Evolutionary conservation across 805 yeast species (phyloP).

Genomic region (Kodamaea kaohsiungensis): DNA sequence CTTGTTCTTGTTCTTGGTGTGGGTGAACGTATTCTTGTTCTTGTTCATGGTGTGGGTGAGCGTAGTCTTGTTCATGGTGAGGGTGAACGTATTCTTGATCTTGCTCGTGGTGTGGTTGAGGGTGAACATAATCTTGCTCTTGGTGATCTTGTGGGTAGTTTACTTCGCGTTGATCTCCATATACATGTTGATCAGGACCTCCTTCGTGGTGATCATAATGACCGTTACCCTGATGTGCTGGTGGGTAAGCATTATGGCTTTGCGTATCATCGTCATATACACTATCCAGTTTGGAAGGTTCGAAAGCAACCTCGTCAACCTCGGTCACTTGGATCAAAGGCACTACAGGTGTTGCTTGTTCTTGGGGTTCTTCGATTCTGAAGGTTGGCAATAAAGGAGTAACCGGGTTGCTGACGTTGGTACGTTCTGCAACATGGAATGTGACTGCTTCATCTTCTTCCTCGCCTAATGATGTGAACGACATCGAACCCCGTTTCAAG

Average conservation of each 20-base stretch:
- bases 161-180: neutral
- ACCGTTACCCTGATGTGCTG: neutral
- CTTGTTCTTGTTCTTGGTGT: neutral
- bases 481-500: conserved; percentile 22
- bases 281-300: neutral
- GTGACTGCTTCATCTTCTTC: conserved; percentile 1
- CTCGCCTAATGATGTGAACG: neutral
- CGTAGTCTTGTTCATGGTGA: neutral
- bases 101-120: too few relatives aligned
- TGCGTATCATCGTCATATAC: neutral
- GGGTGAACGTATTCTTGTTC: neutral
- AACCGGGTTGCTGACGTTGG: neutral
- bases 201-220: neutral
- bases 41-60: neutral
- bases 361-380: conserved; percentile 6
- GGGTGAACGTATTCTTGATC: too few relatives aligned
- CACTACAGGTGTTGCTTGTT: neutral
- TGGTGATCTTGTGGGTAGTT: neutral
- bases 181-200: neutral
- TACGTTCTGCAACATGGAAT: neutral
- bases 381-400: conserved; percentile 5
- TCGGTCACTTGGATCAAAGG: conserved; percentile 4
- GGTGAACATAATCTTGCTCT: neutral
- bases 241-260: too few relatives aligned
- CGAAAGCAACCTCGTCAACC: neutral